phyloP scores from a whole-genome alignment of 2,329 filamentous ascomycete species.

The Penicillium nordicum region DNA sequence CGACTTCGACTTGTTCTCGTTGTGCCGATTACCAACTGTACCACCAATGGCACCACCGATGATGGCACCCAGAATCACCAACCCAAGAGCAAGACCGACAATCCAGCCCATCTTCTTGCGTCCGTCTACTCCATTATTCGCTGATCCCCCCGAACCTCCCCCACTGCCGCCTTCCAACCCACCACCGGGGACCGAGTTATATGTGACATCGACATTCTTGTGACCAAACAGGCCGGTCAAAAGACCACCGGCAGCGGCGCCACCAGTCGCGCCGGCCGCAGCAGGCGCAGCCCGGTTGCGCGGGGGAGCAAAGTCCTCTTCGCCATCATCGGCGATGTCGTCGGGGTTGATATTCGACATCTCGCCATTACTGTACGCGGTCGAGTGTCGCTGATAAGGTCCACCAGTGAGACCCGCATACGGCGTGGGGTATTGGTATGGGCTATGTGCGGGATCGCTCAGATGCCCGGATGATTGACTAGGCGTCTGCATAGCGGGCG shows the following conservation, averaged over 20 bases:
- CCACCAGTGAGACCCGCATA: constrained; percentile 52
- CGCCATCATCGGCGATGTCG: constrained; percentile 80
- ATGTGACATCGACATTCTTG: constrained; percentile 47
- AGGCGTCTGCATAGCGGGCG: constrained; percentile 34
- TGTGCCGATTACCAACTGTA: constrained; percentile 56
- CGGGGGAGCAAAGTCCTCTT: constrained; percentile 68
- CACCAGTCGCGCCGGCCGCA: constrained; percentile 44
- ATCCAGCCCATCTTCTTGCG: constrained; percentile 68
- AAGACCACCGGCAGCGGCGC: constrained; percentile 42
- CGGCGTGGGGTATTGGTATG: constrained; percentile 37
- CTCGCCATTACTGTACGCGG: constrained; percentile 44
- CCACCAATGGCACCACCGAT: constrained; percentile 72
- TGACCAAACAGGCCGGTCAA: constrained; percentile 44
- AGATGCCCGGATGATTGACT: constrained; percentile 31
- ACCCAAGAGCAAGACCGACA: constrained; percentile 61
- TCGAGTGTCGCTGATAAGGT: constrained; percentile 61
- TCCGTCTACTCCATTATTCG: constrained; percentile 59
- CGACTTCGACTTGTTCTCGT: constrained; percentile 33
- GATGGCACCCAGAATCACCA: constrained; percentile 67
- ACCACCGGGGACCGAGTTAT: constrained; percentile 52
- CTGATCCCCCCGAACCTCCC: constrained; percentile 60
- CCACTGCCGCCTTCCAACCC: constrained; percentile 44
- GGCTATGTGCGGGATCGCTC: constrained; percentile 37
- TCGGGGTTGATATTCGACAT: constrained; percentile 65
- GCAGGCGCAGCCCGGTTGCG: constrained; percentile 16